Evolutionary conservation across 768 basidiomycete genomes (phyloP), one percentile per base, ranked within the genome.

Genomic region (Coprinopsis marcescibilis): DNA sequence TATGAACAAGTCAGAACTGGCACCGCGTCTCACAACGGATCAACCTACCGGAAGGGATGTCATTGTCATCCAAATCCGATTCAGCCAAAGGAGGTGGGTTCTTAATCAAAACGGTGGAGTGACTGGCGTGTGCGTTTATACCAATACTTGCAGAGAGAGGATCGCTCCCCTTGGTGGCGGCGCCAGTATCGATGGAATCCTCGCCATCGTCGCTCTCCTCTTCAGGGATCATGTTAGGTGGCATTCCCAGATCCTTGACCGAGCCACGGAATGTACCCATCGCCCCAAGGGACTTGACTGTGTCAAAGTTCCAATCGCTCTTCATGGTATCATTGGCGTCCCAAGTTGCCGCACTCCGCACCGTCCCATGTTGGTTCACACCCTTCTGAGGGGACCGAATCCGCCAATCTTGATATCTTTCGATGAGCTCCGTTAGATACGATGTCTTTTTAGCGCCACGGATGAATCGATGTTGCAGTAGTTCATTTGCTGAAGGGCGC

Each of bases 251-350:
- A 56, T 89, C 85, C 55, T 76, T 80, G 6, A 81, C 74, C 70
- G 85, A 82, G 47, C 77, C 83, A 41, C 81, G 78, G 59, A 84
- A 81, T 2, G 87, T 83, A 33, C 86, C 87, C 80, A 89, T 85
- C 3, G 83, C 80, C 23, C 81, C 74, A 7, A 77, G 69, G 3
- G 85, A 75, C 49, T 73, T 82, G 55, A 92, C 70, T 2, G 90
- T 94, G 56, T 93, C 93, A 61, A 98, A 98, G 61, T 88, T 90
- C 96, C 95, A 98, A 52, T 92, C 92, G 58, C 88, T 93, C 59
- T 80, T 78, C 65, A 95, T 75, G 1, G 92, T 90, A 36, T 76
- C 80, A 50, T 77, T 80, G 40, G 62, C 65, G 54, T 89, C 87
- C 88, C 86, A 89, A 37, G 75, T 71, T 38, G 70, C 62, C 43